phyloP scores from a whole-genome alignment of 495 filamentous ascomycete genomes.

The Penicillium paxilli region DNA sequence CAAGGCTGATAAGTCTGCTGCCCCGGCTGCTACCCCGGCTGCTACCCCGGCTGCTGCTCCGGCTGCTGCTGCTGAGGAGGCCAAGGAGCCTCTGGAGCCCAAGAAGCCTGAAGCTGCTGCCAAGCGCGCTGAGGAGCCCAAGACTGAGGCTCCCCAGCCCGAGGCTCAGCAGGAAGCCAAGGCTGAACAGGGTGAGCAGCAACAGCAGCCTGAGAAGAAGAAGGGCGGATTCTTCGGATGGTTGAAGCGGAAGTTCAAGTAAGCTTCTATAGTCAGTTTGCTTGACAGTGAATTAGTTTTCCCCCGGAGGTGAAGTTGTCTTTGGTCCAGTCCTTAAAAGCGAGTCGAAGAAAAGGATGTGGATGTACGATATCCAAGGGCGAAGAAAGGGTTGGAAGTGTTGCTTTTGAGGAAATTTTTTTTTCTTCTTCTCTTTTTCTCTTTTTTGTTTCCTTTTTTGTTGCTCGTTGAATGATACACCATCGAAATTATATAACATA shows the following conservation, averaged over 20 bases:
- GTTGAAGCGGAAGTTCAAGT: slow-evolving; percentile 35
- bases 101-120: slow-evolving; percentile 28
- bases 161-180: slow-evolving; percentile 23
- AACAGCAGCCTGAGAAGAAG: slow-evolving; percentile 23
- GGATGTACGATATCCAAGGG: slow-evolving; percentile 26
- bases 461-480: slow-evolving; percentile 30
- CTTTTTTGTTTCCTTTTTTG: slow-evolving; percentile 2
- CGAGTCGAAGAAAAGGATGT: background rate
- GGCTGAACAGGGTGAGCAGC: slow-evolving; percentile 13
- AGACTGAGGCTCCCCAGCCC: slow-evolving; percentile 45
- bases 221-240: slow-evolving; percentile 30
- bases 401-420: slow-evolving; percentile 2
- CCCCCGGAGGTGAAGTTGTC: background rate
- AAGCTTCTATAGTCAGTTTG: background rate
- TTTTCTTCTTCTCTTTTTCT: background rate
- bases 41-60: no score
- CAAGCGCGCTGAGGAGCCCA: slow-evolving; percentile 24
- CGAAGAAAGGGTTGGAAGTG: background rate
- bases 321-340: background rate
- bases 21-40: no score
- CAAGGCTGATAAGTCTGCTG: slow-evolving; percentile 22
- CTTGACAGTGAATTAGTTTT: slow-evolving; percentile 1
- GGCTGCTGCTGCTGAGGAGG: slow-evolving; percentile 11
- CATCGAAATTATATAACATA: slow-evolving; percentile 33
- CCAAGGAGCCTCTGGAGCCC: slow-evolving; percentile 15